These are phyloP conservation scores for Eucalyptus rudis DNA, from an alignment of 345 rosid species.

Conservation along the genomic window DNA sequence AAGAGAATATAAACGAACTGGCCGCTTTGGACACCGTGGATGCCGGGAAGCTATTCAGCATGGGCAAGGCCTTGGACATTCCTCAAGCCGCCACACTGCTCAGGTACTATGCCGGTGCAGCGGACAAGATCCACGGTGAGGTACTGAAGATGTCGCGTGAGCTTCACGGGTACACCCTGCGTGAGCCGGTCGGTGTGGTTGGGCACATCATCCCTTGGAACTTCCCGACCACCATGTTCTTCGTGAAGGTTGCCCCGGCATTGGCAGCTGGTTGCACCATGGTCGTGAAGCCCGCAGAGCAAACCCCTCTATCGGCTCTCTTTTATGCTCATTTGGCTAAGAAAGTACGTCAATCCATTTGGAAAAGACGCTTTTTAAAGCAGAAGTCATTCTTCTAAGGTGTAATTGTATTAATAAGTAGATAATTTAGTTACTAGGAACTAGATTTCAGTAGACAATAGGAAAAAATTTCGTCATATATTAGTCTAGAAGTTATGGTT, in stretches of 20 bases:
- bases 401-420: neutral
- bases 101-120: slow-evolving; percentile 86
- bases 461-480: neutral
- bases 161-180: slow-evolving; percentile 59
- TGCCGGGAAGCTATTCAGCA: slow-evolving; percentile 44
- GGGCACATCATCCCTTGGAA: slow-evolving; percentile 90
- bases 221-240: slow-evolving; percentile 55
- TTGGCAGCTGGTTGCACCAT: slow-evolving; percentile 89
- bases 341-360: slow-evolving; percentile 1
- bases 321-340: slow-evolving; percentile 55
- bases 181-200: slow-evolving; percentile 74
- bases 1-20: slow-evolving; percentile 43
- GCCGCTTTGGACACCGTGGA: slow-evolving; percentile 61
- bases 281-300: slow-evolving; percentile 86
- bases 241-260: slow-evolving; percentile 53
- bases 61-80: slow-evolving; percentile 36
- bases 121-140: slow-evolving; percentile 83
- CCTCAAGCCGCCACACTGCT: slow-evolving; percentile 18
- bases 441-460: neutral
- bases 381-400: neutral
- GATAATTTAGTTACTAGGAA: neutral
- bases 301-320: slow-evolving; percentile 80
- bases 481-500: neutral
- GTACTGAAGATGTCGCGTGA: slow-evolving; percentile 43
- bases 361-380: neutral